Base-by-base conservation (phyloP, 2,329 filamentous ascomycete species). In the Aureobasidium musti region DNA sequence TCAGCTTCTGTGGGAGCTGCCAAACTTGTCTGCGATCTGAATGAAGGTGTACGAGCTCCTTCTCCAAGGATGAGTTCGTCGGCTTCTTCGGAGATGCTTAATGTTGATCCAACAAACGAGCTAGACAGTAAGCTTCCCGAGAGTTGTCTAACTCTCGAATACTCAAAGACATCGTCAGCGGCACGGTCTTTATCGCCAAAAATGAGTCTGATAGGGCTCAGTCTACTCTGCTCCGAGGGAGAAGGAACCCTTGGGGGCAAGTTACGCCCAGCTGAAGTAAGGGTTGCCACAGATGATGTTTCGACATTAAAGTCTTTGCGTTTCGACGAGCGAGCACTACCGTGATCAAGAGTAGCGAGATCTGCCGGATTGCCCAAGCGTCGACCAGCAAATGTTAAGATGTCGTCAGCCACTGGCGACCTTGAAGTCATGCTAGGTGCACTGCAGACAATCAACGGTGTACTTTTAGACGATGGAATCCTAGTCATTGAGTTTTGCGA, bases 291-390 rank as follows among this genome's bases (percentile, higher is more conserved):
- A 13, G 47, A 10, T 19, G 43, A 50, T 5, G 10, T 13, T n/a
- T 63, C 47, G 14, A 43, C 11, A 8, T 17, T 45, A 10, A 13
- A 8, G 10, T 26, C 63, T 56, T 28, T 54, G 11, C 45, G 59
- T 28, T 33, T 50, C 7, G 59, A 39, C 28, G 59, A 41, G 21
- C 59, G 45, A 41, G 33, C 45, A 63, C 59, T 61, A 14, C 60
- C 72, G 19, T 73, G 69, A 37, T 74, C 73, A 5, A 74, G 69
- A 14, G 73, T 66, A 11, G 71, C 69, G 19, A 74, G 65, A 33
- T 73, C 69, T 28, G 70, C 61, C 6, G 72, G 68, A 3, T 69
- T 68, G 37, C 69, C 71, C 23, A 73, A 65, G 8, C 69, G 66
- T 37, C 71, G 68, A 14, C 67, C 68, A 23, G 70, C 71, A 56